A percentile compares a stretch with the other conserved stretches of the same genome.
These are phyloP conservation scores for Pleurotus pulmonarius DNA, from an alignment of 768 basidiomycete species.

Conservation along the genomic window DNA sequence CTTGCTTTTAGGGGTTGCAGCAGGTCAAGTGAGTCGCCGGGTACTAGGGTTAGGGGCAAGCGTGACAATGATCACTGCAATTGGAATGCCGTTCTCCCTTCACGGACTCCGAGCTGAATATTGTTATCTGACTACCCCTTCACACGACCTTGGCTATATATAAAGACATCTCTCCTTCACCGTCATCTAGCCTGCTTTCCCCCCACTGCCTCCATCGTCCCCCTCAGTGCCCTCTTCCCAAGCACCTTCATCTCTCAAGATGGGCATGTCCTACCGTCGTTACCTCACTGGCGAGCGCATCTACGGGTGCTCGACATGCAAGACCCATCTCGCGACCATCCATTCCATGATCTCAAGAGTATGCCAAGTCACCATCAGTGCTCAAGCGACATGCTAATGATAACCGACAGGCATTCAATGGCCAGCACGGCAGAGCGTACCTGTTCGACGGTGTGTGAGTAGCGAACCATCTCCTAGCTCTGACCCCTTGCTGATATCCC, in stretches of 20 bases:
- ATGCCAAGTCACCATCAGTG: constrained; percentile 20
- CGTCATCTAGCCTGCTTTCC: constrained; percentile 18
- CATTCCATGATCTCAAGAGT: constrained; percentile 90
- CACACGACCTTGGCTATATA: constrained; percentile 11
- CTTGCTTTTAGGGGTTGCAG: background rate
- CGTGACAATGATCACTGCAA: constrained; percentile 5
- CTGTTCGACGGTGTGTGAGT: constrained; percentile 92
- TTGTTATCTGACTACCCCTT: constrained; percentile 11
- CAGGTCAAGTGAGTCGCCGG: background rate
- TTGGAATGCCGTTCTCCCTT: constrained; percentile 8
- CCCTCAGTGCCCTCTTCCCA: constrained; percentile 26
- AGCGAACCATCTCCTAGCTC: background rate
- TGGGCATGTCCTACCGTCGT: constrained; percentile 89
- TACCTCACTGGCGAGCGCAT: constrained; percentile 84
- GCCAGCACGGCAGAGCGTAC: constrained; percentile 93
- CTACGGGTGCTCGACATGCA: constrained; percentile 85
- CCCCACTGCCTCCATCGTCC: constrained; percentile 10
- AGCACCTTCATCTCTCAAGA: constrained; percentile 30
- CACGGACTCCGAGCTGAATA: constrained; percentile 11
- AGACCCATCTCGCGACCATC: constrained; percentile 87
- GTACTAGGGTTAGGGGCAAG: background rate
- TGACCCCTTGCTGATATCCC: constrained; percentile 11
- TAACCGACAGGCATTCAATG: constrained; percentile 81
- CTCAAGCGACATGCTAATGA: constrained; percentile 12
- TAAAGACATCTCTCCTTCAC: constrained; percentile 15